These are phyloP conservation scores for Rhododendron ovatum DNA, from an alignment of 148 eudicot species.

Conservation along the genomic window DNA sequence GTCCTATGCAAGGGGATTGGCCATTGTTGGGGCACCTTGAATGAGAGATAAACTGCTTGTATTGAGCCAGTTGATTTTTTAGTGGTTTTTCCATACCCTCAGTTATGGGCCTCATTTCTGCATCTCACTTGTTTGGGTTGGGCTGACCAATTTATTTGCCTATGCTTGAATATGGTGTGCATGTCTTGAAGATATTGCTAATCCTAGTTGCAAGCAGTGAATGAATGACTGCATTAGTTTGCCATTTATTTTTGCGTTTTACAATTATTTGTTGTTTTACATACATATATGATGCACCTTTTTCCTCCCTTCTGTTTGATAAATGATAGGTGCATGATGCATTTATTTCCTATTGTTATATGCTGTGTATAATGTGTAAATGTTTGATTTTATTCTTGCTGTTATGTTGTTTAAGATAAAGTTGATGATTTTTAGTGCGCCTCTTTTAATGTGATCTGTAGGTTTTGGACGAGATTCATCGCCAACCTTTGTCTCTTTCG, in stretches of 20 bases:
- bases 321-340: neutral
- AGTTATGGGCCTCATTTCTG: neutral
- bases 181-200: neutral
- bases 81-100: neutral
- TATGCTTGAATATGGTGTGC: neutral
- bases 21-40: neutral
- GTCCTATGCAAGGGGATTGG: neutral
- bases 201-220: neutral
- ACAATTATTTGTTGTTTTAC: neutral
- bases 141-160: neutral
- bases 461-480: constrained; percentile 87
- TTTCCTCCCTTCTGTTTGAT: neutral
- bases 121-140: neutral
- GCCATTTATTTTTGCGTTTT: neutral
- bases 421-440: neutral
- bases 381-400: neutral
- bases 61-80: neutral
- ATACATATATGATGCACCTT: neutral
- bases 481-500: constrained; percentile 63
- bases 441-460: constrained; percentile 15
- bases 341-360: neutral
- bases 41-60: neutral
- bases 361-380: neutral
- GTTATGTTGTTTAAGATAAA: neutral
- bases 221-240: neutral